phyloP scores from a whole-genome alignment of 177 flowering plant species.

The Telopea speciosissima region DNA sequence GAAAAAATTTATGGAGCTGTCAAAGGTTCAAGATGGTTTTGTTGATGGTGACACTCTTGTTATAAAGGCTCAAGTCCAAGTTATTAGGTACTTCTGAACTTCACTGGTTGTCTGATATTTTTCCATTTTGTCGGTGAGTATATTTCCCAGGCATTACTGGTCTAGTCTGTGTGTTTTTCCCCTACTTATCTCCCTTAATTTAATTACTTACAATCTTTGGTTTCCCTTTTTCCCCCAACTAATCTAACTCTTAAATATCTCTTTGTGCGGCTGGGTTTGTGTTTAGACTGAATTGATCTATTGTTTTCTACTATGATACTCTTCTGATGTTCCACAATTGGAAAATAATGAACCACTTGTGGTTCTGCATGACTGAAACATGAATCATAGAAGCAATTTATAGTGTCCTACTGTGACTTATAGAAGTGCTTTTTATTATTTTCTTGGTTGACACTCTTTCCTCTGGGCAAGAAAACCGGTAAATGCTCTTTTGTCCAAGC shows the following conservation, averaged over 20 bases:
- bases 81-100: conserved; percentile 56
- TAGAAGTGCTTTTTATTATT: too few species aligned
- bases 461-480: too few species aligned
- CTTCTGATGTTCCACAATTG: background rate
- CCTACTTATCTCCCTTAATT: background rate
- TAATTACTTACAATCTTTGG: background rate
- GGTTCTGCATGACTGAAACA: too few species aligned
- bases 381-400: too few species aligned
- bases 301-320: background rate
- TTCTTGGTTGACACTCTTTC: too few species aligned
- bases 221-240: background rate
- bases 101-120: background rate
- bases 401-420: too few species aligned
- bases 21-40: conserved; percentile 94
- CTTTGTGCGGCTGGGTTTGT: background rate
- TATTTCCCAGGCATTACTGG: background rate
- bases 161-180: background rate
- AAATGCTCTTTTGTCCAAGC: too few species aligned
- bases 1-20: conserved; percentile 98
- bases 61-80: conserved; percentile 99
- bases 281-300: background rate
- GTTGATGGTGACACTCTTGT: conserved; percentile 80
- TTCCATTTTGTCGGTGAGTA: background rate
- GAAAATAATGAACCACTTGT: too few species aligned
- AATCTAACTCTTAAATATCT: background rate